Evolutionary conservation across 768 basidiomycete genomes (phyloP), one percentile per base, ranked within the genome.

Genomic region (Tylopilus plumbeoviolaceoides): DNA sequence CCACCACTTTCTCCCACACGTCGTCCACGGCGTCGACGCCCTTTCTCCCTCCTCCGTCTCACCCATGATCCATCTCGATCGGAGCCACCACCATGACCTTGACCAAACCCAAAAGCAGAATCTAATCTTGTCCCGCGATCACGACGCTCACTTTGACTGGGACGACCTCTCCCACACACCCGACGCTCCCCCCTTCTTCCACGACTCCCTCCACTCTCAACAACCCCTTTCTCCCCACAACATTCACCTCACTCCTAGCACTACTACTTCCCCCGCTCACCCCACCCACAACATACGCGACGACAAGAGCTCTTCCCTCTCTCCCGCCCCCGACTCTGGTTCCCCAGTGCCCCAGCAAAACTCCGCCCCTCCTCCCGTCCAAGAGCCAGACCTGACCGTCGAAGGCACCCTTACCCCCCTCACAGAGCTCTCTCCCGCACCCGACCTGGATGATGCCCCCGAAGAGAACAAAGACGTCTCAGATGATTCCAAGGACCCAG

Each of bases 371-470:
- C 54, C 56, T 18, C 48, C 64, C 11, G 43, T 20, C 25, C 28
- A 64, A 10, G 72, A 72, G 50, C 62, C 60, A 9, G 70, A 72
- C 56, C 70, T 73, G 38, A 68, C 73, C 62, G 53, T 72, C 65
- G 65, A 76, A 68, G 59, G 66, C 71, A 67, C 54, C 59, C 84
- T 84, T 20, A 88, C 87, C 0, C 88, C 88, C 4, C 80, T 91
- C 63, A 89, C 84, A 58, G 87, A 89, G 56, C 80, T 89, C 23
- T 87, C 87, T 8, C 83, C 85, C 1, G 77, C 84, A 0, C 81
- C 84, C 38, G 81, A 82, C 60, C 72, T 74, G 21, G 81, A 82
- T 44, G 81, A 81, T 28, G 21, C 48, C 14, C 30, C 52, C 42
- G 66, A 67, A 15, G 57, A 65, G 51, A 31, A 20, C 54, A 70